Evolutionary conservation across 2,329 filamentous ascomycete species (phyloP), one percentile per base, ranked within the genome.

Genomic region (Arthrobotrys iridis): DNA sequence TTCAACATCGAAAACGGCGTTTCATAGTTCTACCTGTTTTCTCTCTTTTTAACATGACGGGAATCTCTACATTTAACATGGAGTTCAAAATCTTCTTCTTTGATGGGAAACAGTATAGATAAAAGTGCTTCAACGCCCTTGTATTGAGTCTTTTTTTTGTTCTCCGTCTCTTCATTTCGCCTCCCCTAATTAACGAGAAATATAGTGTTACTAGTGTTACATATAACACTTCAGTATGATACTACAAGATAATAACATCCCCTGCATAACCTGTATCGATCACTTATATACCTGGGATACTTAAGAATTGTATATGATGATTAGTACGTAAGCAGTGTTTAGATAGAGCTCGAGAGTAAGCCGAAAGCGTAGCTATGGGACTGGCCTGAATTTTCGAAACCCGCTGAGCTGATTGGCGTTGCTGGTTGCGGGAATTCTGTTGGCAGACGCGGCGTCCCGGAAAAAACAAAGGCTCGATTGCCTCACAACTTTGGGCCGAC

Each of bases 1-100:
- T 46, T 52, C 24, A 59, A 30, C 46, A 33, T 70, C 11, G 35
- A 48, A 37, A 28, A 41, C 28, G 64, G 64, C 50, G 64, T 67
- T 59, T 48, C 22, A 72, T 43, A 58, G 18, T 50, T 33, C 48
- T 33, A 22, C 20, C 28, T 24, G 10, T 37, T 41, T 46, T 37
- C 40, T 15, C 35, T 59, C 37, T 60, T 60, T 70, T 74, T 74
- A 74, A 74, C 68, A 74, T 74, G 50, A 64, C 30, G 50, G 68
- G 68, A 63, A 66, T 45, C 60, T 65, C 68, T 67, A 74, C 62
- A 74, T 74, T 74, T 74, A 74, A 74, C 62, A 67, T 74, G 62
- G 70, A 74, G 68, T 74, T 74, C 55, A 62, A 66, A 66, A 67
- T 55, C n/a, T 28, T 41, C 52, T 24, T 62, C 57, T 11, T 66